Conservation (phyloP, 345 rosid genomes). For the Sisymbrium altissimum region DNA sequence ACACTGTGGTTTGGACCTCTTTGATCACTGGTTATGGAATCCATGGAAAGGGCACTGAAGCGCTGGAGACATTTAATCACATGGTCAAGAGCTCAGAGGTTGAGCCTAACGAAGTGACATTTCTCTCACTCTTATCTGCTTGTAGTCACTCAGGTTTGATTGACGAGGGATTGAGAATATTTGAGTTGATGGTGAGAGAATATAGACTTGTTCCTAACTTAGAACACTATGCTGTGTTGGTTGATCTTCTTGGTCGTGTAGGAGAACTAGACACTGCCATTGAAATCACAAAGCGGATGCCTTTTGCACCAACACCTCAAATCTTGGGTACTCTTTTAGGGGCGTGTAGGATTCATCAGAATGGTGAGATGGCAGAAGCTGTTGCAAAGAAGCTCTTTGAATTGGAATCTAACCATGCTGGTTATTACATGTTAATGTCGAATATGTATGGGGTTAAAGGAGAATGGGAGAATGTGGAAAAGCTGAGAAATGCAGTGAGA, state of each 20-base stretch:
- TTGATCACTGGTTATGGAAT: constrained; percentile 57
- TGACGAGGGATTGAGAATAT: constrained; percentile 42
- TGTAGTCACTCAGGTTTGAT: constrained; percentile 63
- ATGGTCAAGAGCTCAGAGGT: constrained; percentile 37
- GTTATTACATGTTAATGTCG: constrained; percentile 51
- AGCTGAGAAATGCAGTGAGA: constrained; percentile 41
- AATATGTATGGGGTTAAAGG: constrained; percentile 52
- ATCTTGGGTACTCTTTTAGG: constrained; percentile 59
- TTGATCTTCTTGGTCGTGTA: constrained; percentile 60
- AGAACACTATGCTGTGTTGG: constrained; percentile 55
- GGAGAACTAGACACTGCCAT: constrained; percentile 47
- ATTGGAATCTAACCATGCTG: constrained; percentile 52
- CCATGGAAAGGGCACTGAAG: constrained; percentile 48
- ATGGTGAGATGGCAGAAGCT: constrained; percentile 47
- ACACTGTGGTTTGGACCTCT: constrained; percentile 53
- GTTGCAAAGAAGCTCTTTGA: constrained; percentile 44
- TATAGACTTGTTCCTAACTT: constrained; percentile 34
- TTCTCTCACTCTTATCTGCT: constrained; percentile 49
- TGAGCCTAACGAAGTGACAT: constrained; percentile 53
- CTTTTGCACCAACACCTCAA: constrained; percentile 42
- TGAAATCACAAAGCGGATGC: constrained; percentile 40
- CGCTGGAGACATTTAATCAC: constrained; percentile 38
- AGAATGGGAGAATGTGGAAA: constrained; percentile 44
- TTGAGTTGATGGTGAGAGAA: constrained; percentile 41
- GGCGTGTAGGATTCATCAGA: constrained; percentile 57